Percentiles rank a stretch among this genome's conserved stretches.
Conservation (phyloP, 2,329 filamentous ascomycete genomes). For the Xylaria sp. region DNA sequence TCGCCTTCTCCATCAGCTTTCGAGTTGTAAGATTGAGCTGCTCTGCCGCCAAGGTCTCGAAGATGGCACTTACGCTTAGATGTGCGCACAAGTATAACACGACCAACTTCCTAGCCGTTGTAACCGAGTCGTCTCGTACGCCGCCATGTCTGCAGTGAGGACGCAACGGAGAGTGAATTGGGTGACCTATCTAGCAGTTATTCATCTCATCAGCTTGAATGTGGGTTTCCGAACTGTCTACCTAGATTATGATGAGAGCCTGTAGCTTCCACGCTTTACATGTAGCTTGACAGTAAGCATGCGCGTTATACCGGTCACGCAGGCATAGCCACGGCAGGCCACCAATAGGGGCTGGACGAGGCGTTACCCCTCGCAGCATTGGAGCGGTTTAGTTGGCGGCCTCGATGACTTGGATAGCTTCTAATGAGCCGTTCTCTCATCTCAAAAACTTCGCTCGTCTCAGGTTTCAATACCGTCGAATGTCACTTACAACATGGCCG, state of each 20-base stretch:
- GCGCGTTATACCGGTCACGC: too few species aligned
- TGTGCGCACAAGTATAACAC: too few species aligned
- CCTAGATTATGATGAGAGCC: not conserved
- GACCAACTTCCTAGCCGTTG: too few species aligned
- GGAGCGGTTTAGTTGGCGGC: not conserved
- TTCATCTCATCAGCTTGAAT: not conserved
- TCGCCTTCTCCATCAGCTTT: too few species aligned
- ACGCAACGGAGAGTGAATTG: not conserved
- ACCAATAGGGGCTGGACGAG: too few species aligned
- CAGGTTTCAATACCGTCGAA: not conserved
- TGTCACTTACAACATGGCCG: not conserved
- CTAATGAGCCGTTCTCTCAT: not conserved
- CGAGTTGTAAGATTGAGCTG: too few species aligned
- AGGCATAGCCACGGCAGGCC: constrained; percentile 3
- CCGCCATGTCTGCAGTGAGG: not conserved
- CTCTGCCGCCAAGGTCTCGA: too few species aligned
- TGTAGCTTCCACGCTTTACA: too few species aligned
- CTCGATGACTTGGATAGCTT: not conserved
- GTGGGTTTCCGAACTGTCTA: too few species aligned
- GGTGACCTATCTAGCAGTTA: not conserved
- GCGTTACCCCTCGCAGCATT: not conserved
- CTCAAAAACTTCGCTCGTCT: not conserved
- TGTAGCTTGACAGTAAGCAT: too few species aligned
- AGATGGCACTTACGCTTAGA: too few species aligned
- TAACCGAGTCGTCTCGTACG: not conserved